Percentiles rank a stretch among this genome's conserved stretches.
Conservation (phyloP, 805 yeast species). For the Saccharomycopsis babjevae region DNA sequence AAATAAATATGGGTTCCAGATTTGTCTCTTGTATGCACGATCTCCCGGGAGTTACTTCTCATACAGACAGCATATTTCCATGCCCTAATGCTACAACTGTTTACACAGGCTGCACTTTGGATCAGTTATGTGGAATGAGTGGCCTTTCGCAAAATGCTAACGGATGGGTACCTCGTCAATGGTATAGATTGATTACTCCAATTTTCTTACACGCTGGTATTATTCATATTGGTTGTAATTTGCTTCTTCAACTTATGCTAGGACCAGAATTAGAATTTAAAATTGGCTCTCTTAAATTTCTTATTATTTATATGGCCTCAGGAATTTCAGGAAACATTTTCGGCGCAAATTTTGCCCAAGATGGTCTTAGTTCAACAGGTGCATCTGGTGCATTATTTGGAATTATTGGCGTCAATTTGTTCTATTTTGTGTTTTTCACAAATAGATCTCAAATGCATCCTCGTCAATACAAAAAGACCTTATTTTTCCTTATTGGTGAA, state of each 20-base stretch:
- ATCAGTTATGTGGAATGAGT: slow-evolving; percentile 51
- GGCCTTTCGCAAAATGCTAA: slow-evolving; percentile 28
- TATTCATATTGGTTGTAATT: slow-evolving; percentile 54
- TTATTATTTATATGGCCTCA: slow-evolving; percentile 44
- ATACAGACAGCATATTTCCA: slow-evolving; percentile 40
- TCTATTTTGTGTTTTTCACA: slow-evolving; percentile 40
- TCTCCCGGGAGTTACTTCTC: slow-evolving; percentile 40
- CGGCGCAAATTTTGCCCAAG: slow-evolving; percentile 61
- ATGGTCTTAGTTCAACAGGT: slow-evolving; percentile 58
- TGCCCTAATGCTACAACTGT: slow-evolving; percentile 57
- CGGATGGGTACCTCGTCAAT: slow-evolving; percentile 43
- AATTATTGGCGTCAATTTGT: slow-evolving; percentile 49
- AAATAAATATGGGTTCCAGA: slow-evolving; percentile 61
- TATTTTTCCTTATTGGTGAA: slow-evolving; percentile 43
- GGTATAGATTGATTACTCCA: slow-evolving; percentile 63
- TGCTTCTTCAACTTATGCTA: slow-evolving; percentile 48
- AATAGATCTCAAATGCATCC: slow-evolving; percentile 39
- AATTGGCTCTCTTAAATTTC: slow-evolving; percentile 45
- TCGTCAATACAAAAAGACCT: slow-evolving; percentile 35
- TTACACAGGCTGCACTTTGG: slow-evolving; percentile 44
- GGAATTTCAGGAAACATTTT: slow-evolving; percentile 60
- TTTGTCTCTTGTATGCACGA: slow-evolving; percentile 62
- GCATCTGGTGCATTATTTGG: slow-evolving; percentile 69
- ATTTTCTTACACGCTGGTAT: slow-evolving; percentile 69
- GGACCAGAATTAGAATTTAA: slow-evolving; percentile 49